These are phyloP conservation scores for Cyclotella atomus DNA, from an alignment of 108 stramenopile genomes.

Conservation along the genomic window DNA sequence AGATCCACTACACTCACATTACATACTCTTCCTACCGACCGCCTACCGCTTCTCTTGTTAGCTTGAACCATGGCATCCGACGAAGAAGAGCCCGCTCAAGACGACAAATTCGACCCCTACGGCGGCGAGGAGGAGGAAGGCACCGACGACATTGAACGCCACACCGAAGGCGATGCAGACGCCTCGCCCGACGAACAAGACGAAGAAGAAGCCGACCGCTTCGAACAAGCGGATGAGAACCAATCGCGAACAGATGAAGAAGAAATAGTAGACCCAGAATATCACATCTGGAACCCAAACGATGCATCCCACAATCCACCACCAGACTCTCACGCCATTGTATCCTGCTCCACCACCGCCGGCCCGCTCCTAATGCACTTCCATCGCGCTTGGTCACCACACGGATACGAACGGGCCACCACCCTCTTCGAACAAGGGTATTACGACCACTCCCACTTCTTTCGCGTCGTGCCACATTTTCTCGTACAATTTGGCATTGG, in stretches of 20 bases:
- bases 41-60: no score
- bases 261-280: not conserved
- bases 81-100: not conserved
- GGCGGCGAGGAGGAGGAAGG: constrained; percentile 3
- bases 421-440: constrained; percentile 81
- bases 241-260: no score
- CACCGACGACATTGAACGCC: not conserved
- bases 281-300: not conserved
- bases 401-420: constrained; percentile 88
- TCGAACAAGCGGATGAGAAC: not conserved
- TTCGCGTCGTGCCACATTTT: constrained; percentile 82
- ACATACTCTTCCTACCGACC: no score
- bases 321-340: constrained; percentile 12
- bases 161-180: constrained; percentile 5
- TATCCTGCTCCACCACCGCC: constrained; percentile 40
- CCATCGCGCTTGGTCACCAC: constrained; percentile 74
- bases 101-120: constrained; percentile 1
- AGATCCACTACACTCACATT: no score
- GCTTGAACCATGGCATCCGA: not conserved
- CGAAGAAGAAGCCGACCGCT: not conserved
- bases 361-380: constrained; percentile 53
- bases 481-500: constrained; percentile 92
- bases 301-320: not conserved
- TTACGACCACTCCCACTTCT: constrained; percentile 85
- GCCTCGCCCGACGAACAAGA: not conserved